Base-by-base conservation (phyloP, 2,329 filamentous ascomycete species). In the Fusarium odoratissimum region DNA sequence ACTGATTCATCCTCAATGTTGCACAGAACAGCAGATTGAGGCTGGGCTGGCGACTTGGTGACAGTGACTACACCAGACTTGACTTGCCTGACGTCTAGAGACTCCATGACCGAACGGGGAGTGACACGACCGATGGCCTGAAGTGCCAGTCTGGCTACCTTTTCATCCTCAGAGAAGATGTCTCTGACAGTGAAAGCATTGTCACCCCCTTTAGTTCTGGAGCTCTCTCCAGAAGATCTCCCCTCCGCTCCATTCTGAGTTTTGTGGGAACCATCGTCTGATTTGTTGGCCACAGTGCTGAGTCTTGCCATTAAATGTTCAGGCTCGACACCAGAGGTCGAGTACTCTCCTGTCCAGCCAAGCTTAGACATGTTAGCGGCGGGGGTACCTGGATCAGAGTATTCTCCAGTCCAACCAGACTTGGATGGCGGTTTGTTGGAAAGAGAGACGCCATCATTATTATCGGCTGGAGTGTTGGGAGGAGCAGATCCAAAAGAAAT, bases 181-280 rank as follows among this genome's bases (percentile, higher is more conserved):
- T 17, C 23, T 7, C 23, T 17, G 14, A 16, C 10, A 5, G 11
- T 16, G 19, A 14, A n/a, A 21, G 13, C 10, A 38, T 6, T n/a
- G 6, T 6, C 19, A 28, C 2, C 23, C 3, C 7, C 3, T n/a
- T 38, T 6, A 16, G 14, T 28, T 14, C 5, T 3, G 7, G 23
- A 40, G 23, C 8, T 16, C 14, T 25, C 10, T 8, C 2, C 23
- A 28, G 19, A n/a, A 28, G 31, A 6, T 21, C 0, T 6, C 8
- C 3, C 30, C 6, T 35, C 30, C 1, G 28, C 40, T 48, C 2
- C 31, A 17, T 5, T 6, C n/a, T 37, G 13, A 9, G 21, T 6
- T 14, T 23, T 33, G 6, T 4, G 17, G 5, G 17, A 14, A 6
- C 13, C n/a, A 12, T 25, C n/a, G 17, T 46, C 38, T n/a, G 19